Base-by-base conservation (phyloP, 2,329 filamentous ascomycete genomes). In the Sporothrix variecibatus region DNA sequence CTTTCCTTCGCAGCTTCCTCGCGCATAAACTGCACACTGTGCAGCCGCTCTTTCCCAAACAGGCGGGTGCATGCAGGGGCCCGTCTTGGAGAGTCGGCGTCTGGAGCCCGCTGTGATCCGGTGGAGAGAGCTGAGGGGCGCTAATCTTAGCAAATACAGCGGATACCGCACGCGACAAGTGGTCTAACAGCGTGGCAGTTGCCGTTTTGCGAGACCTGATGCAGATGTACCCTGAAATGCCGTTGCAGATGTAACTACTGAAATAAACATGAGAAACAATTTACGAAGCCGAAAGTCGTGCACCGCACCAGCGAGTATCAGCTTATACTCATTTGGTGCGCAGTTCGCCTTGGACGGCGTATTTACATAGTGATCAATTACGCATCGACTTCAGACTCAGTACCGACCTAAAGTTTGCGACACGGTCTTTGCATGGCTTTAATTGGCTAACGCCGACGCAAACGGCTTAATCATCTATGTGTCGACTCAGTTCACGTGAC, bases 1-100 rank as follows among this genome's bases (percentile, higher is more conserved):
- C 46, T 51, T 51, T 20, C 2, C 20, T 23, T 56, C 7, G 2
- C 7, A 12, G 23, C 51, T 26, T 34, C 34, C 34, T 15, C 34
- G 20, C 60, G 60, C 60, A 65, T 40, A 43, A 65, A 65, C 34
- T 60, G 34, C 60, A 65, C 62, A 67, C 62, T 67, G 62, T 67
- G 62, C 38, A 46, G 62, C 62, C 60, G 60, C 60, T 65, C 34
- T 65, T 65, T 65, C 60, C 60, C 60, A 65, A 65, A 43, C 60
- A 26, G 60, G 60, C 34, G 60, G 58, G 9, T 43, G 60, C 60
- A 65, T 43, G 62, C 62, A 46, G 62, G 58, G 56, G 20, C 0
- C 20, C 60, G 34, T 43, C 60, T 40, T 26, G n/a, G 60, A 65
- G 60, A 65, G 60, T 65, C 60, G n/a, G 8, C n/a, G 38, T 46